Evolutionary conservation across 192 early-diverging fungal species (phyloP), one percentile per base, ranked within the genome.

Genomic region (Entomortierella beljakovae): DNA sequence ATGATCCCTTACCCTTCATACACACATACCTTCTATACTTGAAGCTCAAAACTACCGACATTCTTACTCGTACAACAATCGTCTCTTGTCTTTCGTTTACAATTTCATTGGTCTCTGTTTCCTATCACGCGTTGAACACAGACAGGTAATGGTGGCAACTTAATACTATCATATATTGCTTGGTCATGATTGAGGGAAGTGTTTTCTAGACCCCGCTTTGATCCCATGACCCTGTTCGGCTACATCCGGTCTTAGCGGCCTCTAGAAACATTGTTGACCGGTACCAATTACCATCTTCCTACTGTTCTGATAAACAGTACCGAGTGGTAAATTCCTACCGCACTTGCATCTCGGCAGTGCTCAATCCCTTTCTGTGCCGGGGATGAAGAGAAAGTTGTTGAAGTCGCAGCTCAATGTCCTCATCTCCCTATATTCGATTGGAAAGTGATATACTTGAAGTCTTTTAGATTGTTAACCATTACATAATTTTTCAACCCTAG

Each of bases 341-440:
- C n/a, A n/a, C n/a, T n/a, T n/a, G n/a, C n/a, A n/a, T n/a, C n/a
- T n/a, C n/a, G n/a, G n/a, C n/a, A n/a, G n/a, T n/a, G n/a, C 42
- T 43, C 42, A 43, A 43, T 43, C 42, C 42, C 42, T 43, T 43
- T 43, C 42, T 43, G 42, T 43, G 18, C 42, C 42, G 42, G 42
- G 42, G 42, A 43, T 43, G 18, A 43, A 43, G 42, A 43, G 42
- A 43, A 9, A 43, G 42, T 43, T 43, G 42, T 43, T 43, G 42
- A 43, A 43, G 42, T 43, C 42, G 18, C 18, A 43, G 42, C 42
- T 43, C 42, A 43, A 43, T 43, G 42, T 43, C 42, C 18, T 18
- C n/a, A n/a, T 43, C 42, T 18, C 42, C 42, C 10, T 18, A 43
- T 43, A 9, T 43, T 9, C 42, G 42, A 43, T 43, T 43, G 42